Base-by-base conservation (phyloP, 345 rosid genomes). In the Microthlaspi erraticum region DNA sequence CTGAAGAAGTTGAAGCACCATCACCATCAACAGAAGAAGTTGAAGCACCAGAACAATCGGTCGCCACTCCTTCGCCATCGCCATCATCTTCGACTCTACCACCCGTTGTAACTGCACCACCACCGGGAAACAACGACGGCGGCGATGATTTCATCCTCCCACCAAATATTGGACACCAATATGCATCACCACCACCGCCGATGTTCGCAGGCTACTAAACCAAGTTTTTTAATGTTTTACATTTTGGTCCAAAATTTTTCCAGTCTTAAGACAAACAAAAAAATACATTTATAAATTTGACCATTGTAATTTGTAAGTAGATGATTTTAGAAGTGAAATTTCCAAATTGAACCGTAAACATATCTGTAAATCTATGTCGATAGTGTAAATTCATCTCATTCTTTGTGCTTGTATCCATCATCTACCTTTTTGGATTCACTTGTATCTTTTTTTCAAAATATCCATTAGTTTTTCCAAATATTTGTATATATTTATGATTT, bases 141-240 rank as follows among this genome's bases (percentile, higher is more conserved):
- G 58, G 18, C 2, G 73, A 66, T 74, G 70, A 78, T 39, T 11
- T 87, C 31, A 20, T 68, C 43, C 83, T 91, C 51, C 97, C 97
- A 10, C 88, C 91, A 72, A 79, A 79, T 65, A 60, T 91, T 29
- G 97, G 97, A n/a, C 60, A 44, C 59, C 83, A 84, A 37, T 91
- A 91, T 70, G 63, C 86, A 8, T 91, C 97, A 6, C 97, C 97
- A 36, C 97, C 97, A 36, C 97, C 97, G 8, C 97, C 97, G n/a
- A 65, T 83, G 70, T 75, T 85, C 77, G 85, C 78, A 26, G 98
- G 98, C 73, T 89, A 92, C 80, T 92, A 83, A 82, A 43, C 51
- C 54, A 59, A 33, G 23, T 48, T 38, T 59, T 66, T 67, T 33
- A 51, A 41, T 38, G 18, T 37, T 53, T 61, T 58, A 10, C 45